Evolutionary conservation across 1,284 basidiomycete species (phyloP).

Genomic region (Polyporus tsugae): DNA sequence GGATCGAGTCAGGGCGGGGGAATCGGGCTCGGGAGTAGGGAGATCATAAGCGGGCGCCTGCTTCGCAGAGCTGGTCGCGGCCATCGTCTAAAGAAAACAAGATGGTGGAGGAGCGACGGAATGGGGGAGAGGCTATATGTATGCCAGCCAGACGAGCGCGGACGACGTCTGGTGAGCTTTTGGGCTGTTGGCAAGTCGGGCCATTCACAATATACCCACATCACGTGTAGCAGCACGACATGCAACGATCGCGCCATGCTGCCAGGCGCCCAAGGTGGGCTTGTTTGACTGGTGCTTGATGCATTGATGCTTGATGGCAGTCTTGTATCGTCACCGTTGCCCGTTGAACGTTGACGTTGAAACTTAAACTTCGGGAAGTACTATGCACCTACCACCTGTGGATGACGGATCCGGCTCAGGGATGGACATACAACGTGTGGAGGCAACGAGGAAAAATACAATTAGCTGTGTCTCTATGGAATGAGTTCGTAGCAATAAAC

Average conservation of each 20-base stretch:
- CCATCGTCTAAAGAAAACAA: conserved; percentile 21
- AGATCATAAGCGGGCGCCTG: conserved; percentile 48
- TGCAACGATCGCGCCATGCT: conserved; percentile 32
- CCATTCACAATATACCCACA: conserved; percentile 32
- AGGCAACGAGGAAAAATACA: conserved; percentile 21
- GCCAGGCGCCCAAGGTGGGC: neutral
- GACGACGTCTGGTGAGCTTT: conserved; percentile 29
- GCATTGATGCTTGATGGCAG: too few relatives aligned
- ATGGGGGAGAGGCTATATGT: conserved; percentile 11
- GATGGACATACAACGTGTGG: neutral
- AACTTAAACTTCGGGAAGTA: too few relatives aligned
- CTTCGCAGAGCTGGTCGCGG: conserved; percentile 24
- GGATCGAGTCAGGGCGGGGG: conserved; percentile 57
- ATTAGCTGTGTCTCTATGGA: conserved; percentile 20
- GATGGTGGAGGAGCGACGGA: neutral
- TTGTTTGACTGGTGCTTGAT: neutral
- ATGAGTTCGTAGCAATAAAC: conserved; percentile 21
- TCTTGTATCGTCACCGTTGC: too few relatives aligned
- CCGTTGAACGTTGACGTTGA: too few relatives aligned
- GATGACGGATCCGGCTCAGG: neutral
- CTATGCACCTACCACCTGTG: neutral
- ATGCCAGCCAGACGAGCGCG: conserved; percentile 4
- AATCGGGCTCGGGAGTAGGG: conserved; percentile 82
- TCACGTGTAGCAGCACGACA: conserved; percentile 24
- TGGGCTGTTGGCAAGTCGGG: conserved; percentile 27